Conservation (phyloP, 352 stramenopile species). For the Globisporangium acanthophoron region DNA sequence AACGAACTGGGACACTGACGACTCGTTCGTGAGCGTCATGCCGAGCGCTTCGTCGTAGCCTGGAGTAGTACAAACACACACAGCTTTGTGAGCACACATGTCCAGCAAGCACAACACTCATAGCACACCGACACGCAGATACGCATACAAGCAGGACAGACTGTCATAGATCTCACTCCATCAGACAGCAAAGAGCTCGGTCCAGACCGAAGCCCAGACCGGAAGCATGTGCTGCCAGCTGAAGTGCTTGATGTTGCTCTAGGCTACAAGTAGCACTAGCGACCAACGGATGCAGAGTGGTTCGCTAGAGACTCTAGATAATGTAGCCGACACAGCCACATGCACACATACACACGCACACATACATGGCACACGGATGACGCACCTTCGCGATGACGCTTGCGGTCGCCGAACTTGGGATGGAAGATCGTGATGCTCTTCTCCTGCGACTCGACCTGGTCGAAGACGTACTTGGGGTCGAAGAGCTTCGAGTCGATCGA, state of each 20-base stretch:
- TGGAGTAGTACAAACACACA: slow-evolving; percentile 15
- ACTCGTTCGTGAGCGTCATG: slow-evolving; percentile 79
- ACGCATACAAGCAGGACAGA: slow-evolving; percentile 12
- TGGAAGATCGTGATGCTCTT: slow-evolving; percentile 96
- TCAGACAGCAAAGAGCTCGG: slow-evolving; percentile 41
- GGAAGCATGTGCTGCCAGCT: slow-evolving; percentile 41
- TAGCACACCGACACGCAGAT: slow-evolving; percentile 1
- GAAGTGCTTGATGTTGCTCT: slow-evolving; percentile 86
- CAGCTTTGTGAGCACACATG: not conserved
- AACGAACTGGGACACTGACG: slow-evolving; percentile 84
- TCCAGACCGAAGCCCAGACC: slow-evolving; percentile 14
- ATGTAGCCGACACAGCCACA: slow-evolving; percentile 59
- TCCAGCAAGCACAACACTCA: too few species aligned
- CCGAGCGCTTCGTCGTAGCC: slow-evolving; percentile 92
- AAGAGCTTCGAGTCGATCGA: slow-evolving; percentile 98
- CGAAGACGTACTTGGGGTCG: slow-evolving; percentile 97
- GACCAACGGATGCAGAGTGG: slow-evolving; percentile 60
- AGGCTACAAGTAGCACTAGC: slow-evolving; percentile 87
- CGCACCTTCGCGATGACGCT: slow-evolving; percentile 90
- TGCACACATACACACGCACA: slow-evolving; percentile 22
- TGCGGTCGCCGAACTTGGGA: slow-evolving; percentile 95
- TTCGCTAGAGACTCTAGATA: slow-evolving; percentile 88
- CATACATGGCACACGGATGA: slow-evolving; percentile 10
- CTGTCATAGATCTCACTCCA: slow-evolving; percentile 86
- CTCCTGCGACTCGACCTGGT: slow-evolving; percentile 86